phyloP scores from a whole-genome alignment of 495 filamentous ascomycete species.

The Talaromyces wortmannii region DNA sequence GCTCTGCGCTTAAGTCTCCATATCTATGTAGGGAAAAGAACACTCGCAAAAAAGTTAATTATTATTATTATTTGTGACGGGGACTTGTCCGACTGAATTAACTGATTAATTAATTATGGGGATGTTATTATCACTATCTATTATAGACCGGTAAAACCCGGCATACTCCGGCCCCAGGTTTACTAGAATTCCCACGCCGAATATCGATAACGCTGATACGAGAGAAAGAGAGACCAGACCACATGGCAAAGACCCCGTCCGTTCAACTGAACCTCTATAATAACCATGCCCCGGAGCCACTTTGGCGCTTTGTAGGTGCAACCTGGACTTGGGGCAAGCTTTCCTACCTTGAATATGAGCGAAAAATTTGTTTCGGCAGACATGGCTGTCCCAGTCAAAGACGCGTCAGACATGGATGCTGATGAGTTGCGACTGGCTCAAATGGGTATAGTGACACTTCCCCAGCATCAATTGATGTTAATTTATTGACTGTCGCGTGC shows the following conservation, averaged over 20 bases:
- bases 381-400: not conserved
- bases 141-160: not conserved
- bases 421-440: slow-evolving; percentile 35
- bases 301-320: not conserved
- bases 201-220: not conserved
- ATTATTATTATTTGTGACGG: no score
- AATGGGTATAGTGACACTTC: slow-evolving; percentile 24
- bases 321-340: not conserved
- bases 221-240: not conserved
- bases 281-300: not conserved
- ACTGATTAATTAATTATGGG: not conserved
- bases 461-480: not conserved
- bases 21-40: no score
- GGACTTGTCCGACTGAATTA: no score
- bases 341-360: not conserved
- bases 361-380: not conserved
- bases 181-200: not conserved
- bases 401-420: slow-evolving; percentile 10
- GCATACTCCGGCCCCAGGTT: not conserved
- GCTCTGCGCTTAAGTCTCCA: no score
- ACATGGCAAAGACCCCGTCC: not conserved
- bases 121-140: not conserved
- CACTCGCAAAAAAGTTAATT: no score
- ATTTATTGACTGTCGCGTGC: not conserved
- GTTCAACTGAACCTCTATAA: not conserved